Evolutionary conservation across 495 filamentous ascomycete genomes (phyloP), one percentile per base, ranked within the genome.

Genomic region (Aspergillus heteromorphus): DNA sequence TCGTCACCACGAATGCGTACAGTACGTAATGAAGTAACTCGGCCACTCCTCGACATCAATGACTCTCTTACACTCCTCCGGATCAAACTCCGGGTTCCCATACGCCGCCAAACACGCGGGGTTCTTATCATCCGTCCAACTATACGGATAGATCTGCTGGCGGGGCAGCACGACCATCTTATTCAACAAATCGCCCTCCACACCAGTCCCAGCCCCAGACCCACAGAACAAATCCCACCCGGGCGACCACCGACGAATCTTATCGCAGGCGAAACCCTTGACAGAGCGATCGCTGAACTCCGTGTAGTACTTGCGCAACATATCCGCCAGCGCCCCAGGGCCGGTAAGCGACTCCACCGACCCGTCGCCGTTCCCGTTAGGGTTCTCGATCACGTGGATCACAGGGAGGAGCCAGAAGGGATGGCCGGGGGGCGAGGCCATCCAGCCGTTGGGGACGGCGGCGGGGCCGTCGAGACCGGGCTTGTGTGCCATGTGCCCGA

Each of bases 21-120:
- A 63, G 38, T 63, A 63, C 2, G 61, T 63, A 53, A 63, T 63
- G 43, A 63, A 63, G 40, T 63, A 63, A 48, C 61, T 63, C 38
- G 61, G 61, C 61, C 61, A 63, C n/a, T 47, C 57, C 10, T 63
- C 61, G 42, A 63, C 56, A 27, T 56, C 40, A 38, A 63, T 57
- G 16, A 41, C 1, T 14, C 51, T 11, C 41, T 63, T 63, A 41
- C 61, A 63, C 48, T 40, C 43, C 42, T 57, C 61, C 9, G 61
- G 48, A 50, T 63, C 57, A 36, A 63, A 63, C n/a, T 41, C 29
- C 27, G 51, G 36, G 31, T 63, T 59, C 14, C 21, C 29, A 30
- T 40, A 55, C 1, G 57, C 51, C 18, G 54, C 61, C 48, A 55
- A 43, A 34, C 61, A 63, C 7, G 51, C 55, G 7, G 36, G 50